Conservation (phyloP, 2,329 filamentous ascomycete species). For the Fusarium mangiferae region DNA sequence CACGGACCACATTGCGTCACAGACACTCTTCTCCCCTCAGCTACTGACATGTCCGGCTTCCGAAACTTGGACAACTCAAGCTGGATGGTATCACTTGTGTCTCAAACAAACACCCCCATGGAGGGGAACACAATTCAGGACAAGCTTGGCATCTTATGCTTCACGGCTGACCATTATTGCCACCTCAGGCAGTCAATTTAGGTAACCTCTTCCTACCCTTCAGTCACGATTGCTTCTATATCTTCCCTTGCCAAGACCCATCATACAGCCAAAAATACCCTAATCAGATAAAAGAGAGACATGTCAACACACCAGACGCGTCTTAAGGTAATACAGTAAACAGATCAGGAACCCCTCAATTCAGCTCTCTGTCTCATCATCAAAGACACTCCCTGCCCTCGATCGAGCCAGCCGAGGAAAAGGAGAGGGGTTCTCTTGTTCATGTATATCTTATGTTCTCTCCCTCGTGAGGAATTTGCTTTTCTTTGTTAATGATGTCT, state of each 20-base stretch:
- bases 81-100: conserved; percentile 14
- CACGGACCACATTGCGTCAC: conserved; percentile 13
- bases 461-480: not conserved
- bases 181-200: not conserved
- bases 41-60: not conserved
- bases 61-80: conserved; percentile 1
- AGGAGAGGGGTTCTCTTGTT: not conserved
- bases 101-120: not conserved
- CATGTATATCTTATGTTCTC: not conserved
- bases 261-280: not conserved
- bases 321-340: not conserved
- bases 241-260: conserved; percentile 9
- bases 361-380: conserved; percentile 27
- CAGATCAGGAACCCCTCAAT: conserved; percentile 6
- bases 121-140: not conserved
- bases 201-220: not conserved
- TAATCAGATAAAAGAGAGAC: not conserved
- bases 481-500: not conserved
- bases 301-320: conserved; percentile 24
- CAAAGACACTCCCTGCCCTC: conserved; percentile 21
- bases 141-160: conserved; percentile 3
- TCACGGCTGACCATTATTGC: not conserved
- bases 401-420: not conserved
- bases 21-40: not conserved
- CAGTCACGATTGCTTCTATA: not conserved